These are phyloP conservation scores for Physcomitrium patens DNA, from an alignment of 225 moss, liverwort and hornwort species.

Conservation along the genomic window DNA sequence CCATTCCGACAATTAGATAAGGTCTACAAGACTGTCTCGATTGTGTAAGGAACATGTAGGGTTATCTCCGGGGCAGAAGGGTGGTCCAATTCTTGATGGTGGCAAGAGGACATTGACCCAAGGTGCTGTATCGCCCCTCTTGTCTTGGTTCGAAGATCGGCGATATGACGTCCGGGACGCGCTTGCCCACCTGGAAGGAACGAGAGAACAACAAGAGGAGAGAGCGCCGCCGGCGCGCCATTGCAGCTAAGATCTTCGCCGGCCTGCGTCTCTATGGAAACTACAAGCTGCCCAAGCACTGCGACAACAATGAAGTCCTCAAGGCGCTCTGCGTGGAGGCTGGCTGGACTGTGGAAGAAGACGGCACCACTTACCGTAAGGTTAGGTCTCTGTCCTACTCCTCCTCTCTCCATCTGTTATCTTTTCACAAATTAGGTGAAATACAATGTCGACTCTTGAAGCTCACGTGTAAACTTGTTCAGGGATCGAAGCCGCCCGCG, in stretches of 20 bases:
- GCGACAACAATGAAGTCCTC: conserved; percentile 81
- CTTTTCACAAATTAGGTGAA: background rate
- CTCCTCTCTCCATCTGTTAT: background rate
- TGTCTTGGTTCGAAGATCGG: background rate
- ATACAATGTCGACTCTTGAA: too few species aligned
- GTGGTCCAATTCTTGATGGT: background rate
- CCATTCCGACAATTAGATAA: too few species aligned
- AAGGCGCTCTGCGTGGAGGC: conserved; percentile 82
- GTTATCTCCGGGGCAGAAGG: too few species aligned
- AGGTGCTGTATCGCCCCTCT: background rate
- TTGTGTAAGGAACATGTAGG: too few species aligned
- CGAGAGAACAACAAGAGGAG: conserved; percentile 78
- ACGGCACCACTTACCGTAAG: conserved; percentile 73
- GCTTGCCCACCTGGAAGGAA: conserved; percentile 69
- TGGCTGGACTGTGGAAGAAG: conserved; percentile 81
- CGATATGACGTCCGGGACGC: conserved; percentile 38
- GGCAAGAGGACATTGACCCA: background rate
- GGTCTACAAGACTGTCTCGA: background rate
- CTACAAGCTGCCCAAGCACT: conserved; percentile 81
- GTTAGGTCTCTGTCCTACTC: conserved; percentile 17
- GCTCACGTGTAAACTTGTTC: background rate
- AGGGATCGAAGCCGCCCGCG: conserved; percentile 64
- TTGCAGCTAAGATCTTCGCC: conserved; percentile 77
- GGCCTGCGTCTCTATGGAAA: conserved; percentile 70
- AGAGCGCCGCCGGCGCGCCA: conserved; percentile 70